These are phyloP conservation scores for Fusarium acutatum DNA, from an alignment of 2,329 filamentous ascomycete species.

Conservation along the genomic window DNA sequence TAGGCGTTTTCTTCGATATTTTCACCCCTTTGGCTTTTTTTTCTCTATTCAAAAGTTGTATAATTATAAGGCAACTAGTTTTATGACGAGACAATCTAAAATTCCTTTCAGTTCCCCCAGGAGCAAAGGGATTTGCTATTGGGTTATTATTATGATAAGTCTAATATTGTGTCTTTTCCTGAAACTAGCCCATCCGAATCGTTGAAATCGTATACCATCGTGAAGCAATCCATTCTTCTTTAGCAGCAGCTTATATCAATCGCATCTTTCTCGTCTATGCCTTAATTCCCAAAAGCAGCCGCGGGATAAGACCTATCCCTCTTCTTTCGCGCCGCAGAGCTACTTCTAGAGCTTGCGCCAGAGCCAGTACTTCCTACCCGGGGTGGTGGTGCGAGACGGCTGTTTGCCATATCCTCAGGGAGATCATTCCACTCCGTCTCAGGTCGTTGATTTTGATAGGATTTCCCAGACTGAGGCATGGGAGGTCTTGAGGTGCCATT, in stretches of 20 bases:
- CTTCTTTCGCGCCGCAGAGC: constrained; percentile 63
- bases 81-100: constrained; percentile 12
- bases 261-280: not conserved
- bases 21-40: not conserved
- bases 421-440: constrained; percentile 73
- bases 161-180: not conserved
- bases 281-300: constrained; percentile 64
- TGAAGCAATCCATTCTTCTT: constrained; percentile 8
- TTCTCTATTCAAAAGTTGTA: constrained; percentile 24
- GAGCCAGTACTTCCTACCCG: constrained; percentile 48
- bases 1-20: constrained; percentile 21
- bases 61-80: constrained; percentile 8
- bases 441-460: constrained; percentile 67
- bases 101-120: not conserved
- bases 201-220: constrained; percentile 20
- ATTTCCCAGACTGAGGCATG: constrained; percentile 49
- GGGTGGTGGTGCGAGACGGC: constrained; percentile 43
- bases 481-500: constrained; percentile 34
- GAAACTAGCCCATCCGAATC: not conserved
- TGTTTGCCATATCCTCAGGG: constrained; percentile 64
- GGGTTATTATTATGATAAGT: constrained; percentile 10
- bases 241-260: not conserved
- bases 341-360: constrained; percentile 64
- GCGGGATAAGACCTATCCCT: constrained; percentile 69
- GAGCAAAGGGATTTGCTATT: not conserved